A percentile compares a stretch with the other conserved stretches of the same genome.
These are phyloP conservation scores for Quercus variabilis DNA, from an alignment of 306 rosid genomes.

Conservation along the genomic window DNA sequence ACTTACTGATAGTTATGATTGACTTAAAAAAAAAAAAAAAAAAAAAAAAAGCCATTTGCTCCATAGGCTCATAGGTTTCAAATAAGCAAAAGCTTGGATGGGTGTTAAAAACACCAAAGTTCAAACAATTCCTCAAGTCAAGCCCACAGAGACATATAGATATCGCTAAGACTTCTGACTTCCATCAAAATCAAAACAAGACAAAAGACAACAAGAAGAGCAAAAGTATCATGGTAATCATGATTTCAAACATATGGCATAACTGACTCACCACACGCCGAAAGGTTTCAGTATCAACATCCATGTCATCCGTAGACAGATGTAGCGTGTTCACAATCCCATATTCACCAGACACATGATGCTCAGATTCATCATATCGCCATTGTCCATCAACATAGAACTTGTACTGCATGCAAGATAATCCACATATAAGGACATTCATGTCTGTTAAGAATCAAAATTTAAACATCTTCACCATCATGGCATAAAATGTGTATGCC, in stretches of 20 bases:
- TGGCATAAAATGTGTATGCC: not conserved
- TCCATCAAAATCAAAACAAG: slow-evolving; percentile 14
- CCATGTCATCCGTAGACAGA: slow-evolving; percentile 81
- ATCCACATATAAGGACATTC: slow-evolving; percentile 21
- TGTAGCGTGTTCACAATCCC: slow-evolving; percentile 84
- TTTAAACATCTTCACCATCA: not conserved
- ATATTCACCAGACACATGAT: slow-evolving; percentile 59
- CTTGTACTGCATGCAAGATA: slow-evolving; percentile 75
- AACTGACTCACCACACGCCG: slow-evolving; percentile 56
- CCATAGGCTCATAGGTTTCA: slow-evolving; percentile 16
- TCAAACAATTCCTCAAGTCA: slow-evolving; percentile 10
- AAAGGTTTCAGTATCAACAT: slow-evolving; percentile 82
- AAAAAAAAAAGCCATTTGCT: not conserved
- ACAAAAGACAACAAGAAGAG: slow-evolving; percentile 1
- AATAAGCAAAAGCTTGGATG: not conserved
- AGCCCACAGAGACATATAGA: not conserved
- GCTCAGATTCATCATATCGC: slow-evolving; percentile 88
- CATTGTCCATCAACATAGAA: slow-evolving; percentile 97
- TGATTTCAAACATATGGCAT: slow-evolving; percentile 11
- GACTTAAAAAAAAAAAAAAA: not conserved
- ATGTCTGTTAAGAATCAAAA: slow-evolving; percentile 13
- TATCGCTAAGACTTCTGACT: not conserved
- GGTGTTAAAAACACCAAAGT: not conserved
- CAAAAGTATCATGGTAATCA: not conserved
- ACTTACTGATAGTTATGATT: not conserved